Base-by-base conservation (phyloP, 768 basidiomycete genomes). In the Lentinus brumalis region DNA sequence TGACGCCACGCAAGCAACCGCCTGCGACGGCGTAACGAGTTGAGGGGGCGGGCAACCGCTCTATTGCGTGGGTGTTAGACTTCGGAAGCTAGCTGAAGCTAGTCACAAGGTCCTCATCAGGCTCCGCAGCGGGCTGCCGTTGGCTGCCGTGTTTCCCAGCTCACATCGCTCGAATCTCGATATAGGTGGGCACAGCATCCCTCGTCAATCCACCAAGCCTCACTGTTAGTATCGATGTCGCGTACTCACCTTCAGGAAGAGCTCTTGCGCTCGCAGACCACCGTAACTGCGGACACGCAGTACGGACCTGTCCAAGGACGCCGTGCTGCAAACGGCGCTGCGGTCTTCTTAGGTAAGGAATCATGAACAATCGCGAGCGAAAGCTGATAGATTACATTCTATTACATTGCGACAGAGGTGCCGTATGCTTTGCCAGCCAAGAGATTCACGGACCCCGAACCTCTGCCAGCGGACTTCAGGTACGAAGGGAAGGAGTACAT, bases 381-480 rank as follows among this genome's bases (percentile, higher is more conserved):
- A 41, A 41, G 10, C 21, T 21, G n/a, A 30, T 26, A 26, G 21
- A 26, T 26, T 26, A 26, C 21, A 26, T 26, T 26, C 21, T 26
- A 26, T 26, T 26, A 26, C 21, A 14, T 44, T 45, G 4, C 16
- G 44, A 4, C 57, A 92, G 89, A 92, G 75, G 76, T 92, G 54
- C 88, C 89, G 5, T 92, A 88, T 68, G 89, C 86, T 2, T 71
- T 88, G 15, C 83, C 87, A 31, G 87, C 88, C 0, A 72, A 68
- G 14, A 79, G 89, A 29, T 92, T 91, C 65, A 74, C 84, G 51
- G 86, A 91, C 67, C 85, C 89, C 4, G 66, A 78, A 29, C 76
- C 83, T 0, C 73, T 92, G 4, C 85, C 89, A 2, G 53, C 74
- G 3, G 73, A 74, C 46, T 85, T 82, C 69, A 76, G 71, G 15